Evolutionary conservation across 164 flowering plant genomes (phyloP), one percentile per base, ranked within the genome.

Genomic region (Dillenia suffruticosa): DNA sequence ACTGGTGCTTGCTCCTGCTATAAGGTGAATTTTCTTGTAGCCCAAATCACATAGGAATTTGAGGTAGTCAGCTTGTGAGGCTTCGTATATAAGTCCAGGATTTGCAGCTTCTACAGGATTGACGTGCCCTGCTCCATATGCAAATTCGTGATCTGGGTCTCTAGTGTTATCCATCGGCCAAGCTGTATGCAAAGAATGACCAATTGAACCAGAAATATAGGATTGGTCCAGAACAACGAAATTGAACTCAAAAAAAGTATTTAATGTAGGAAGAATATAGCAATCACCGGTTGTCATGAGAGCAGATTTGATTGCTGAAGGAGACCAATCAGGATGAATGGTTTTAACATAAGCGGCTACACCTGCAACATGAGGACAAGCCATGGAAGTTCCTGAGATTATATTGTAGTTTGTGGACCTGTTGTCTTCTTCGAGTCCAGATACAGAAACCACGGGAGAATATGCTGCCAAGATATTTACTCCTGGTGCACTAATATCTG

Each of bases 261-360:
- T 32, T 32, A 5, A 32, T 32, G 5, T 32, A 4, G 6, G 5
- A 32, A 6, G 22, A 19, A 19, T 19, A 19, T 32, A 32, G 40
- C 5, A 4, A 32, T 57, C 52, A 75, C 81, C 81, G 4, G 85
- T 70, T 5, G 81, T 82, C 83, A 81, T 79, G 12, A 81, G 58
- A 46, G 85, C 82, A 12, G 85, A 81, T 66, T 79, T 70, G 59
- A 81, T 77, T 40, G 77, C 76, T 0, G 83, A 65, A 45, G 83
- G 79, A 46, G 85, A 81, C 85, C 85, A 81, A 22, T 70, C 44
- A 2, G 79, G 80, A 50, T 79, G 81, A 14, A 67, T 51, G 0
- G 70, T 16, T 57, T 79, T 81, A 4, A 81, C 72, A 65, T 79
- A 81, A 10, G 83, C 85, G 3, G 70, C 79, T n/a, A 52, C 73